Evolutionary conservation across 768 basidiomycete species (phyloP).

Genomic region (Pleurotus eryngii): DNA sequence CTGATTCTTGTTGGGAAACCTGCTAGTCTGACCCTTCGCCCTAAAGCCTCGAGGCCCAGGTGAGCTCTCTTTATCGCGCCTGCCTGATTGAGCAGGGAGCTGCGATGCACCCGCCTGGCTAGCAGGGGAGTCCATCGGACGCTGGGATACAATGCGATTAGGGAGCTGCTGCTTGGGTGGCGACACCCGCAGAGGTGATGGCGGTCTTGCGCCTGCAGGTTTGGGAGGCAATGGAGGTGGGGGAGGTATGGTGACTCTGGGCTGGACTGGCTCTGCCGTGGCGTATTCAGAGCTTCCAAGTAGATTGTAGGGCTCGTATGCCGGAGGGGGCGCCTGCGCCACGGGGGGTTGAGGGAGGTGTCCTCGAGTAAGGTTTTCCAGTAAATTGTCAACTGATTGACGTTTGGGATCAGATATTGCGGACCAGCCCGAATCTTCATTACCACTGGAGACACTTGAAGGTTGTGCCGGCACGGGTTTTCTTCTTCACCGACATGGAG

Average conservation of each 20-base stretch:
- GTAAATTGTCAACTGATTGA: slow-evolving; percentile 79
- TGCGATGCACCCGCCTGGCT: slow-evolving; percentile 34
- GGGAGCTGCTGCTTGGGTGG: slow-evolving; percentile 54
- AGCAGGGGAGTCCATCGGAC: slow-evolving; percentile 51
- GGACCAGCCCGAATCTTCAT: slow-evolving; percentile 60
- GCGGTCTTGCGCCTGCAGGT: slow-evolving; percentile 39
- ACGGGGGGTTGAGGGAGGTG: slow-evolving; percentile 34
- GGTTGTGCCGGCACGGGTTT: slow-evolving; percentile 58
- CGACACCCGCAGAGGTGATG: slow-evolving; percentile 56
- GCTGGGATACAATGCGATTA: slow-evolving; percentile 29
- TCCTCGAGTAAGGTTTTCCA: slow-evolving; percentile 66
- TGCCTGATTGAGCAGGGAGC: slow-evolving; percentile 19
- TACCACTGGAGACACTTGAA: slow-evolving; percentile 37
- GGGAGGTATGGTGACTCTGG: slow-evolving; percentile 48
- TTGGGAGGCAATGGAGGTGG: slow-evolving; percentile 68
- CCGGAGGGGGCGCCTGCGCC: slow-evolving; percentile 33
- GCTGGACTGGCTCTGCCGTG: slow-evolving; percentile 37
- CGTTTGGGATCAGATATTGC: slow-evolving; percentile 61
- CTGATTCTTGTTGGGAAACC: slow-evolving; percentile 42
- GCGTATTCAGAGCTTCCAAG: slow-evolving; percentile 40
- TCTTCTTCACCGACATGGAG: slow-evolving; percentile 56
- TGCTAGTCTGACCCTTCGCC: slow-evolving; percentile 31
- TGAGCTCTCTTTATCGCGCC: slow-evolving; percentile 70
- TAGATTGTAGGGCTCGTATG: slow-evolving; percentile 41
- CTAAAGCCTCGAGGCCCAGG: slow-evolving; percentile 53